Evolutionary conservation across 257 asterid genomes (phyloP).

Genomic region (Oldenlandia corymbosa): DNA sequence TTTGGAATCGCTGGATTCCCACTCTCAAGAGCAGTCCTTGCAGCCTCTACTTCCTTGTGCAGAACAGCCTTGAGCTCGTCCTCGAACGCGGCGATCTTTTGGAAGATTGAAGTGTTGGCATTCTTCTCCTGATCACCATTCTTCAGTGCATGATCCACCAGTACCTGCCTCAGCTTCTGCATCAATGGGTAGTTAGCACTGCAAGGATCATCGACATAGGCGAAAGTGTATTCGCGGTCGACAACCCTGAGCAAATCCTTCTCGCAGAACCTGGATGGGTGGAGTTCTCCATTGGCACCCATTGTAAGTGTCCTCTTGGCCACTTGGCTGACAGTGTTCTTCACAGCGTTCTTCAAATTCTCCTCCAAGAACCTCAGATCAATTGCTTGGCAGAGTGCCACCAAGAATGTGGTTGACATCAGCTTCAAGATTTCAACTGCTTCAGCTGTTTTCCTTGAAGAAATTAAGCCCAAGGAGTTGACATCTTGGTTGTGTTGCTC

Average conservation of each 20-base stretch:
- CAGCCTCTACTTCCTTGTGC: constrained; percentile 48
- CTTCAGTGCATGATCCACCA: constrained; percentile 39
- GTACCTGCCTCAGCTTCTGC: constrained; percentile 41
- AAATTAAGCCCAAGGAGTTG: constrained; percentile 43
- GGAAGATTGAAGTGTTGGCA: constrained; percentile 38
- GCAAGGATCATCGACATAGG: constrained; percentile 44
- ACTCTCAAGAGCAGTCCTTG: constrained; percentile 46
- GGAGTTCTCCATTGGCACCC: constrained; percentile 42
- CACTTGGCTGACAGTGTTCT: constrained; percentile 43
- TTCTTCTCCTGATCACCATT: constrained; percentile 40
- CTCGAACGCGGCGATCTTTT: constrained; percentile 37
- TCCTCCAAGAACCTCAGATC: constrained; percentile 48
- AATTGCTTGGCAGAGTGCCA: constrained; percentile 43
- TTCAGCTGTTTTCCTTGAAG: constrained; percentile 43
- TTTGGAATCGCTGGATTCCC: constrained; percentile 54
- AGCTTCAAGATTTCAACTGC: constrained; percentile 42
- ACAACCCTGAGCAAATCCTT: constrained; percentile 42
- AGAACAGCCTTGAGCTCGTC: constrained; percentile 33
- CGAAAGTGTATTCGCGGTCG: constrained; percentile 35
- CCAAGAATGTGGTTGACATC: constrained; percentile 37
- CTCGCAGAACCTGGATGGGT: constrained; percentile 44
- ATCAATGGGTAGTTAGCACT: constrained; percentile 35
- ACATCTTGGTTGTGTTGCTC: constrained; percentile 60
- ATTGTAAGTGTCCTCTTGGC: constrained; percentile 34
- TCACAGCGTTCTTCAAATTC: constrained; percentile 34